These are phyloP conservation scores for Verticillium nonalfalfae DNA, from an alignment of 2,329 filamentous ascomycete species.

Conservation along the genomic window DNA sequence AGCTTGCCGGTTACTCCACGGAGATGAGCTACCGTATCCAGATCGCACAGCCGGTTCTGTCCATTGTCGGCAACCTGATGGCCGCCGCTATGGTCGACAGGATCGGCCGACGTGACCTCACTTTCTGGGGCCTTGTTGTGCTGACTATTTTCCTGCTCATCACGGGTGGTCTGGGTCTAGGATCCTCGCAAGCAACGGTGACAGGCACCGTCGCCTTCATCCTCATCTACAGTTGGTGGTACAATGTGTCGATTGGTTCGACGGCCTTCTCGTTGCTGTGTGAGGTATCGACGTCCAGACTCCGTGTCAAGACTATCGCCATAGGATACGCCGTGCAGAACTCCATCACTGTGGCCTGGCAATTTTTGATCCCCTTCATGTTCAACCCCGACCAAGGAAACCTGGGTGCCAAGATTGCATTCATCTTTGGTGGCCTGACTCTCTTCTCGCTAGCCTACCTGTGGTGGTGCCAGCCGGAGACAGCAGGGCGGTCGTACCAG, in stretches of 20 bases:
- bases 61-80: slow-evolving; percentile 30
- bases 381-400: slow-evolving; percentile 19
- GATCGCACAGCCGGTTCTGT: slow-evolving; percentile 30
- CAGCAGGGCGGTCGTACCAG: slow-evolving; percentile 16
- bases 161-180: slow-evolving; percentile 23
- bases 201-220: slow-evolving; percentile 26
- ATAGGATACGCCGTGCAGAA: slow-evolving; percentile 28
- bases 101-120: slow-evolving; percentile 27
- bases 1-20: slow-evolving; percentile 32
- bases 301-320: slow-evolving; percentile 31
- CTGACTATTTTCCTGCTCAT: slow-evolving; percentile 32
- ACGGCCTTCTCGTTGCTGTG: slow-evolving; percentile 29
- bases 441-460: slow-evolving; percentile 23
- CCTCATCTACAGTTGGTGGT: slow-evolving; percentile 28
- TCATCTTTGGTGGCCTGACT: slow-evolving; percentile 29
- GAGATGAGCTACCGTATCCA: slow-evolving; percentile 27
- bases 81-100: slow-evolving; percentile 29
- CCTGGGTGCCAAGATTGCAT: slow-evolving; percentile 30
- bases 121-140: slow-evolving; percentile 23
- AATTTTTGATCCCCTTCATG: slow-evolving; percentile 14
- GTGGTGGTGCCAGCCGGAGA: slow-evolving; percentile 29
- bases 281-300: slow-evolving; percentile 28
- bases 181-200: slow-evolving; percentile 14
- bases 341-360: slow-evolving; percentile 11
- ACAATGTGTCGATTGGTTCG: slow-evolving; percentile 32